A percentile compares a stretch with the other conserved stretches of the same genome.
phyloP scores from a whole-genome alignment of 345 rosid species.

The Aquilaria sinensis region DNA sequence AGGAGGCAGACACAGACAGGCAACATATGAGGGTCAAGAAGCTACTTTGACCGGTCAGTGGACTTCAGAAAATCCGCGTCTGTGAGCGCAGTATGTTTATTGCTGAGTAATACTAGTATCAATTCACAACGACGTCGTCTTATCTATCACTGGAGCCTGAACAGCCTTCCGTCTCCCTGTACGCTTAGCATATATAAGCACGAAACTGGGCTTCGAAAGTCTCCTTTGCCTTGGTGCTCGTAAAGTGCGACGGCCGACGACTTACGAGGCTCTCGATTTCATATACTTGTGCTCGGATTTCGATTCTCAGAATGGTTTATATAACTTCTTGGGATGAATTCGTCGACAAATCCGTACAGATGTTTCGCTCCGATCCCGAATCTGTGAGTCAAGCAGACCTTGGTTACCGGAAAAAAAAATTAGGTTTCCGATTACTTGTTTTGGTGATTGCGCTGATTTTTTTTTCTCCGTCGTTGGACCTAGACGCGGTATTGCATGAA shows the following conservation, averaged over 20 bases:
- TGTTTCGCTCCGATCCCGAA: conserved; percentile 88
- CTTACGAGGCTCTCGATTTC: background rate
- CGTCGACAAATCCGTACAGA: conserved; percentile 66
- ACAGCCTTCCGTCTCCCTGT: too few relatives aligned
- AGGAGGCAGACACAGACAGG: too few relatives aligned
- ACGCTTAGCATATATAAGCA: too few relatives aligned
- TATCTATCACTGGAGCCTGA: too few relatives aligned
- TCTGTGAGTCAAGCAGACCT: conserved; percentile 42
- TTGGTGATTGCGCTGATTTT: conserved; percentile 1
- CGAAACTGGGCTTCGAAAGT: background rate
- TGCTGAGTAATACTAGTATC: too few relatives aligned
- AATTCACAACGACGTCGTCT: too few relatives aligned
- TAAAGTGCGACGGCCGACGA: too few relatives aligned
- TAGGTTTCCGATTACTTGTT: background rate
- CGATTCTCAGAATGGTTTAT: conserved; percentile 49
- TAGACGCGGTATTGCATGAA: conserved; percentile 91
- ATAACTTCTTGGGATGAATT: conserved; percentile 82
- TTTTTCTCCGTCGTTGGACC: conserved; percentile 9
- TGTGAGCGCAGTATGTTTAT: too few relatives aligned
- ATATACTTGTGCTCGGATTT: background rate
- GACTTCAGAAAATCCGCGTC: too few relatives aligned
- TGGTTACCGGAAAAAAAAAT: conserved; percentile 9
- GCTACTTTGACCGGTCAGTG: too few relatives aligned
- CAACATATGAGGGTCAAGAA: too few relatives aligned
- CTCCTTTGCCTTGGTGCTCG: background rate